Evolutionary conservation across 1,284 basidiomycete species (phyloP), one percentile per base, ranked within the genome.

Genomic region (Apiotrichum domesticum): DNA sequence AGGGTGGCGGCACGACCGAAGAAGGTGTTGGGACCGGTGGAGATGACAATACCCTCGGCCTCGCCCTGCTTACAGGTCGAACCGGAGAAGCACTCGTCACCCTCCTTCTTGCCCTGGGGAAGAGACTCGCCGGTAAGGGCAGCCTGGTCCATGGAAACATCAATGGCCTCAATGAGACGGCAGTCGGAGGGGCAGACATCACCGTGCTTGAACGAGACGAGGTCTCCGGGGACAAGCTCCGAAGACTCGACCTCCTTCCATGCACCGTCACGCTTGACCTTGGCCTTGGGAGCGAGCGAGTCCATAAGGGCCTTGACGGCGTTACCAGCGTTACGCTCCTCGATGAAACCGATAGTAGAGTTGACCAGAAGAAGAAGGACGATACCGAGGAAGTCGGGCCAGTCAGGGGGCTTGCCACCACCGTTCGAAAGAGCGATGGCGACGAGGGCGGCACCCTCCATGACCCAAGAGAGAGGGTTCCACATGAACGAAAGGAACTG

Each of bases 281-380:
- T 88, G 41, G 94, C 94, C 81, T 97, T 97, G 76, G 93, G 95
- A 21, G 95, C 94, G 64, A 98, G 88, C 14, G 94, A 97, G 77
- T 97, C 94, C 94, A 97, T 98, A 66, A 98, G 88, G 11, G 93
- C 93, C 81, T 96, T 97, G 81, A 98, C 94, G 42, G 94, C 94
- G 78, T 98, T 96, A 79, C 94, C 94, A 52, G 94, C 94, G 71
- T 91, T 91, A 60, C 87, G 84, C 79, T 98, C 95, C 79, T 98
- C 94, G 80, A 96, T 90, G 85, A 93, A 98, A 84, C 95, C 94
- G 71, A 98, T 97, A 54, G 85, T 82, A 9, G 94, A 96, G 85
- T 98, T 98, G 85, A 94, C 82, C 78, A 97, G 81, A 42, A 98
- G 80, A 21, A 98, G 84, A 56, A 92, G 80, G 69, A 96, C 80